Conservation (phyloP, 305 asterid species). For the Rubia balearica region DNA sequence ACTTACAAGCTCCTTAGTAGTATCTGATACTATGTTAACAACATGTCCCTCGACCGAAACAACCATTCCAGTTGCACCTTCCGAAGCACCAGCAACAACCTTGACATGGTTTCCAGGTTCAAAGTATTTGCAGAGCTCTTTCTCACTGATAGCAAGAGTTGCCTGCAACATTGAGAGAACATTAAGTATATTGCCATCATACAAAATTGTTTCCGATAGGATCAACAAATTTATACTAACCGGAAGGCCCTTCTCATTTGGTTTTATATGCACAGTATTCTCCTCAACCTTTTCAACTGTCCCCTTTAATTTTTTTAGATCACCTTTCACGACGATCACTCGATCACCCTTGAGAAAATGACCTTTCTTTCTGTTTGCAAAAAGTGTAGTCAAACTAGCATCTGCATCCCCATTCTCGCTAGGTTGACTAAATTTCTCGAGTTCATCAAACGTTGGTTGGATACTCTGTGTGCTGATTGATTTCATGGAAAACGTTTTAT, state of each 20-base stretch:
- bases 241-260: conserved; percentile 70
- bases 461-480: conserved; percentile 71
- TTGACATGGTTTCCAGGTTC: conserved; percentile 94
- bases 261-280: conserved; percentile 84
- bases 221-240: conserved; percentile 31
- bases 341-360: conserved; percentile 92
- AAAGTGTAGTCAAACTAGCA: conserved; percentile 69
- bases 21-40: conserved; percentile 89
- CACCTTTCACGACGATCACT: conserved; percentile 88
- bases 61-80: conserved; percentile 98
- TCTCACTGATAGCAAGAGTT: conserved; percentile 74
- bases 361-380: conserved; percentile 81
- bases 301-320: conserved; percentile 82
- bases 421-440: conserved; percentile 86
- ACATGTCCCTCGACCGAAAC: conserved; percentile 94
- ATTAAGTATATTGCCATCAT: neutral
- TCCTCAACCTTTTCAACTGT: conserved; percentile 93
- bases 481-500: conserved; percentile 71
- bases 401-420: conserved; percentile 77
- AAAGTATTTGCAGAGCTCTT: conserved; percentile 88
- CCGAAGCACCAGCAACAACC: conserved; percentile 83
- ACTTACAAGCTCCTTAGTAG: conserved; percentile 88
- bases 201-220: neutral
- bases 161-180: conserved; percentile 29
- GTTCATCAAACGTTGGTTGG: conserved; percentile 92